Percentiles rank a stretch among this genome's conserved stretches.
phyloP scores from a whole-genome alignment of 2,329 filamentous ascomycete genomes.

The Trichoderma brevicompactum region DNA sequence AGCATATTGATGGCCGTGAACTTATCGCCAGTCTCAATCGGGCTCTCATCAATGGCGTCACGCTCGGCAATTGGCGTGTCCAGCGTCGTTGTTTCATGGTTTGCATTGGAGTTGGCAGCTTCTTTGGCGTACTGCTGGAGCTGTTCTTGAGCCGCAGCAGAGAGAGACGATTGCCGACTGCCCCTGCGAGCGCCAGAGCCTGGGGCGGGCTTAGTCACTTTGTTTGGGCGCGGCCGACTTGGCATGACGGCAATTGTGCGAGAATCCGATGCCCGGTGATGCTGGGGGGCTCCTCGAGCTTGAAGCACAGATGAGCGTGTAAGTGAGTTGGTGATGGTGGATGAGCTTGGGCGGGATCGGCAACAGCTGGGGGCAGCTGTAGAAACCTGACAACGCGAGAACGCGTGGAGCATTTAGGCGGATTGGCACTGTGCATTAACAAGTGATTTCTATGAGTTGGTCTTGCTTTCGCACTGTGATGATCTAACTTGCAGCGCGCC shows the following conservation, averaged over 20 bases:
- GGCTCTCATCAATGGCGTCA: slow-evolving; percentile 11
- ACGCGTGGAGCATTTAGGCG: slow-evolving; percentile 4
- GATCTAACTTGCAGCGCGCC: neutral
- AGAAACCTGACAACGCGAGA: slow-evolving; percentile 32
- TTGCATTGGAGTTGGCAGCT: slow-evolving; percentile 17
- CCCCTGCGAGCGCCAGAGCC: slow-evolving; percentile 29
- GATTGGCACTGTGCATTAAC: slow-evolving; percentile 1
- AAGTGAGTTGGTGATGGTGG: slow-evolving; percentile 29
- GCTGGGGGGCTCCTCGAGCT: neutral
- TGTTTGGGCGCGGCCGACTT: slow-evolving; percentile 47
- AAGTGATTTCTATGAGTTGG: neutral
- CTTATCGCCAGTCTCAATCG: slow-evolving; percentile 29
- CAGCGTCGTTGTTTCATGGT: neutral
- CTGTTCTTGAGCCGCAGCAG: slow-evolving; percentile 38
- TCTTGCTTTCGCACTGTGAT: neutral
- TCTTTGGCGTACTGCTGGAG: slow-evolving; percentile 38
- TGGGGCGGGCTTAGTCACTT: slow-evolving; percentile 49
- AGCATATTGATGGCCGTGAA: slow-evolving; percentile 28
- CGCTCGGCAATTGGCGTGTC: slow-evolving; percentile 1
- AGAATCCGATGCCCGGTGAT: neutral
- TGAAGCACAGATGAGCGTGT: slow-evolving; percentile 20
- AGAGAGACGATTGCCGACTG: slow-evolving; percentile 38
- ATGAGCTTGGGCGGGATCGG: slow-evolving; percentile 4
- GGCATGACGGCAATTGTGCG: slow-evolving; percentile 31
- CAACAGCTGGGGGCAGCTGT: slow-evolving; percentile 36